Evolutionary conservation across 2,329 filamentous ascomycete genomes (phyloP).

Genomic region (Fusarium irregulare): DNA sequence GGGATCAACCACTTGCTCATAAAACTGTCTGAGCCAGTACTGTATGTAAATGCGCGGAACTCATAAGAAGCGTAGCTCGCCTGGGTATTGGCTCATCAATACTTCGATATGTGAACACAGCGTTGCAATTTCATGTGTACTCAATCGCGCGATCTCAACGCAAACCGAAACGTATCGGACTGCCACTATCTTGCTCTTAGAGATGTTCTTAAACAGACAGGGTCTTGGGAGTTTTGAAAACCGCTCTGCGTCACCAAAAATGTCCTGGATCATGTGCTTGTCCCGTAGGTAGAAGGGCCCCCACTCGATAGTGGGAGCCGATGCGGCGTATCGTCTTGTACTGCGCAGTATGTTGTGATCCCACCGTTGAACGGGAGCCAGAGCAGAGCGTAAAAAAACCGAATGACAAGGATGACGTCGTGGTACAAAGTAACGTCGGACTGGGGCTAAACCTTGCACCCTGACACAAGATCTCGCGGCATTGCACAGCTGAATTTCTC

Average conservation of each 20-base stretch:
- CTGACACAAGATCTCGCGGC: slow-evolving; percentile 46
- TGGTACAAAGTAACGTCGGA: slow-evolving; percentile 32
- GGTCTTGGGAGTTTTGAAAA: slow-evolving; percentile 16
- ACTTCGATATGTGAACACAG: neutral
- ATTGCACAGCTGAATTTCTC: slow-evolving; percentile 42
- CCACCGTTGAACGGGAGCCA: slow-evolving; percentile 23
- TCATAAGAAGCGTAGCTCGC: neutral
- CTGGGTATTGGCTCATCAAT: neutral
- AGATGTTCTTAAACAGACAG: slow-evolving; percentile 6
- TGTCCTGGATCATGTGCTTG: slow-evolving; percentile 19
- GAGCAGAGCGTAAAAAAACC: slow-evolving; percentile 16
- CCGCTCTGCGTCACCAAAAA: slow-evolving; percentile 26
- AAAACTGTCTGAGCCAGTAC: slow-evolving; percentile 2
- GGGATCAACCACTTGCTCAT: slow-evolving; percentile 34
- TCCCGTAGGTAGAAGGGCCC: slow-evolving; percentile 7
- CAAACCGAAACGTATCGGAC: neutral
- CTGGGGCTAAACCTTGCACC: slow-evolving; percentile 39
- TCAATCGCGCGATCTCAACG: slow-evolving; percentile 7
- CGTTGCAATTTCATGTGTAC: neutral
- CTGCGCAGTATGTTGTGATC: slow-evolving; percentile 30
- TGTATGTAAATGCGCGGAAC: neutral
- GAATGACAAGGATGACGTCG: slow-evolving; percentile 24
- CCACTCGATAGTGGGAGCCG: slow-evolving; percentile 40
- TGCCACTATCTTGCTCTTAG: neutral
- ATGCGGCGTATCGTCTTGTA: slow-evolving; percentile 42